These are phyloP conservation scores for Carex scoparia DNA, from an alignment of 176 grass and related monocot species.

Conservation along the genomic window DNA sequence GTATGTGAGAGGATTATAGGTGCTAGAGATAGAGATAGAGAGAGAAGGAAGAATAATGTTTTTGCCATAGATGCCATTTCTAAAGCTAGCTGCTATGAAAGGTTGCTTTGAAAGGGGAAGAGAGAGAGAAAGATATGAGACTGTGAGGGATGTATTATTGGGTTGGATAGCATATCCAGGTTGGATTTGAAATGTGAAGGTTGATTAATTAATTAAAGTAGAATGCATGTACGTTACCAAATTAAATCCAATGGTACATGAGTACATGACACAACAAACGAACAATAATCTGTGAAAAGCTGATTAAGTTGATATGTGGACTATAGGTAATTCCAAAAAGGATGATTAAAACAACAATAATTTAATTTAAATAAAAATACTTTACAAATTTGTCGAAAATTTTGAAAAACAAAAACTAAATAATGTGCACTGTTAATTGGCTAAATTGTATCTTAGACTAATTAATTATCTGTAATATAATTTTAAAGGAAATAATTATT, in stretches of 20 bases:
- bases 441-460: too few species aligned
- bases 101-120: background rate
- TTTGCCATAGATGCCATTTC: conserved; percentile 24
- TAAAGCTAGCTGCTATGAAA: background rate
- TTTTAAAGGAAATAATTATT: too few species aligned
- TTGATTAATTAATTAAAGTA: background rate
- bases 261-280: background rate
- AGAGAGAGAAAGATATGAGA: background rate
- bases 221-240: background rate
- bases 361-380: too few species aligned
- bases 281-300: background rate
- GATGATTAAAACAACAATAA: too few species aligned
- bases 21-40: conserved; percentile 15
- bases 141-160: background rate
- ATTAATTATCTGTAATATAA: too few species aligned
- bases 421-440: too few species aligned
- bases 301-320: too few species aligned
- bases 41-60: conserved; percentile 11
- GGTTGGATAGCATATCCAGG: background rate
- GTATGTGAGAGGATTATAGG: background rate
- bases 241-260: background rate
- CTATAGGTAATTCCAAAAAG: too few species aligned
- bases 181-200: background rate
- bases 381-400: too few species aligned
- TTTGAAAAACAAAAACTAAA: too few species aligned